Evolutionary conservation across 768 basidiomycete genomes (phyloP), one percentile per base, ranked within the genome.

Genomic region (Kwoniella shandongensis): DNA sequence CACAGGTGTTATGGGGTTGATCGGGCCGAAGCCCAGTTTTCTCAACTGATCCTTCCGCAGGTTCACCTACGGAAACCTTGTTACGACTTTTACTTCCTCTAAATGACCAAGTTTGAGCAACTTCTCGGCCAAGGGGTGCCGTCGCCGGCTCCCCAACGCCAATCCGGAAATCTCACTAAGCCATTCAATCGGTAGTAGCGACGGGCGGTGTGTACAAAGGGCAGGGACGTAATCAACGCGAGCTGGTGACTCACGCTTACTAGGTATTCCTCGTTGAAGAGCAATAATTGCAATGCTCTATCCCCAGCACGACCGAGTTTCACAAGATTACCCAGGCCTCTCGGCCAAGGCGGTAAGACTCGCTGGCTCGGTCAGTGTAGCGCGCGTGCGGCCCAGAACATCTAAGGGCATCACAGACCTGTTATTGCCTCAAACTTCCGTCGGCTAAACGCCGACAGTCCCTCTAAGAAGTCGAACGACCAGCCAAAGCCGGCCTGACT

Each of bases 331-430:
- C 84, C 84, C 83, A 76, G 81, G 61, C 85, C 84, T 86, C 85
- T 81, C 84, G 81, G 85, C 78, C 83, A 83, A 86, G 85, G 84
- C 79, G 79, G 81, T 81, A 77, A 82, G 47, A 86, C 86, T 86
- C 85, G 83, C 85, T 87, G 86, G 85, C 85, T 84, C 85, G 83
- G 86, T 87, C 86, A 87, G 86, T 87, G 86, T 87, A 87, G 85
- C 84, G 82, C 83, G 83, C 84, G 83, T 87, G 86, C 84, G 83
- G 85, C 85, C 86, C 85, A 86, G 85, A 86, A 86, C 85, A 87
- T 86, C 86, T 87, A 86, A 86, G 85, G 85, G 85, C 85, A 86
- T 87, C 86, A 86, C 85, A 87, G 85, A 86, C 86, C 86, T 87
- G 86, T 86, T 86, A 86, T 87, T 86, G 86, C 86, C 85, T 86